Conservation (phyloP, 306 rosid genomes). For the Glycyrrhiza uralensis region DNA sequence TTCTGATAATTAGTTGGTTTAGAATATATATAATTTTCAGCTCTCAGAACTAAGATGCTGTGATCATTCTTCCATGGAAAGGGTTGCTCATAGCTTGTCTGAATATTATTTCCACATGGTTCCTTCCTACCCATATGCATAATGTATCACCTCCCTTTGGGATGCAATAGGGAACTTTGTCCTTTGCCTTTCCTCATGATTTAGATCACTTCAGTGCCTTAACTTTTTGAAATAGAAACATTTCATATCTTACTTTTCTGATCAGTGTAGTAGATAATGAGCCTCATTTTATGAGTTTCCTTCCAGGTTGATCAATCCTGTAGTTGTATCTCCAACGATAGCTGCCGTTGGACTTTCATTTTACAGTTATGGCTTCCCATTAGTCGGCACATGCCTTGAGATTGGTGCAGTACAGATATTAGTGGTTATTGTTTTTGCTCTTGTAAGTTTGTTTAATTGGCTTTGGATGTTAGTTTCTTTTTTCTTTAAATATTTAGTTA, state of each 20-base stretch:
- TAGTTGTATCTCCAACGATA: constrained; percentile 93
- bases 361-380: constrained; percentile 89
- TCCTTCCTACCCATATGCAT: neutral
- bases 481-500: neutral
- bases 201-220: neutral
- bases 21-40: neutral
- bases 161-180: neutral
- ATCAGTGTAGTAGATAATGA: constrained; percentile 22
- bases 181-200: neutral
- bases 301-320: constrained; percentile 95
- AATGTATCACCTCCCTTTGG: neutral
- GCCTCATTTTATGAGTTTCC: constrained; percentile 28
- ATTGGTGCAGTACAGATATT: constrained; percentile 93
- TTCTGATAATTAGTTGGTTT: neutral
- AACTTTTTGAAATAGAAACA: neutral
- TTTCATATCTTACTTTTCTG: constrained; percentile 39
- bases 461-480: neutral
- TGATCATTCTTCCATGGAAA: neutral
- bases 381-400: constrained; percentile 91
- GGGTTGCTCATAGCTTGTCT: neutral
- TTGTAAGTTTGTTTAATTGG: constrained; percentile 62
- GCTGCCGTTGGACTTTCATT: constrained; percentile 99
- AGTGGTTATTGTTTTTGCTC: constrained; percentile 76
- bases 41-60: neutral
- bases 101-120: neutral